A percentile compares a stretch with the other conserved stretches of the same genome.
Conservation (phyloP, 371 early-diverging fungal species). For the Massospora cicadina region DNA sequence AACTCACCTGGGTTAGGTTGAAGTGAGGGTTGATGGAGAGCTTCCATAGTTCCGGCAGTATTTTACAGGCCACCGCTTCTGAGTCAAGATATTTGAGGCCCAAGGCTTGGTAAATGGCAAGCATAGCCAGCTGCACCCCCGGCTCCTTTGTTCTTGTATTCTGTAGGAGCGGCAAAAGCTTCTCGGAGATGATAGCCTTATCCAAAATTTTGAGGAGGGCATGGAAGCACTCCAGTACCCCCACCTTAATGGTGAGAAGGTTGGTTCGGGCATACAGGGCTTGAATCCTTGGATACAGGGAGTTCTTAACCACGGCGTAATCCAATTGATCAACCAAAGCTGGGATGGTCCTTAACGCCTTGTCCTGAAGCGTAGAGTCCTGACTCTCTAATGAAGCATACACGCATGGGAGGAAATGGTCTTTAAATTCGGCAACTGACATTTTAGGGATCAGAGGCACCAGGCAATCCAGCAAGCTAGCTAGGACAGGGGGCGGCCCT, state of each 20-base stretch:
- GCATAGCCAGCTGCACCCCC: conserved; percentile 57
- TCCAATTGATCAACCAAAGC: conserved; percentile 37
- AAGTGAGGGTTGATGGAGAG: conserved; percentile 51
- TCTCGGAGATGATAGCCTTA: conserved; percentile 34
- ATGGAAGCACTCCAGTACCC: conserved; percentile 54
- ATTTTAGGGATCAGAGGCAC: conserved; percentile 19
- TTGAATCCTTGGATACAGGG: conserved; percentile 56
- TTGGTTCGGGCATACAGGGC: conserved; percentile 46
- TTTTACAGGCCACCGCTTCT: conserved; percentile 50
- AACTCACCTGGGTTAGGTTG: conserved; percentile 40
- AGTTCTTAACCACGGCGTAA: conserved; percentile 44
- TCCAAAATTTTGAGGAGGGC: conserved; percentile 52
- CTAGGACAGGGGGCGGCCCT: conserved; percentile 40
- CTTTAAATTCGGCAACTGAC: neutral
- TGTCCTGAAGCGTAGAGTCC: conserved; percentile 49
- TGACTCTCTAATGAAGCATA: conserved; percentile 45
- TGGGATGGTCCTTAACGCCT: conserved; percentile 50
- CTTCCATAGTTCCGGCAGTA: conserved; percentile 64
- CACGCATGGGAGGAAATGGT: conserved; percentile 37
- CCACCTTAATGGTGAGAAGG: conserved; percentile 50
- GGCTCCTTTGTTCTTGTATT: conserved; percentile 63
- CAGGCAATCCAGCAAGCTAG: conserved; percentile 42
- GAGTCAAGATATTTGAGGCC: conserved; percentile 43
- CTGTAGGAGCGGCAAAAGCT: conserved; percentile 51
- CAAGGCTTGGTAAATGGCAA: conserved; percentile 62